These are phyloP conservation scores for Aspergillus saccharolyticus DNA, from an alignment of 495 filamentous ascomycete species.

Conservation along the genomic window DNA sequence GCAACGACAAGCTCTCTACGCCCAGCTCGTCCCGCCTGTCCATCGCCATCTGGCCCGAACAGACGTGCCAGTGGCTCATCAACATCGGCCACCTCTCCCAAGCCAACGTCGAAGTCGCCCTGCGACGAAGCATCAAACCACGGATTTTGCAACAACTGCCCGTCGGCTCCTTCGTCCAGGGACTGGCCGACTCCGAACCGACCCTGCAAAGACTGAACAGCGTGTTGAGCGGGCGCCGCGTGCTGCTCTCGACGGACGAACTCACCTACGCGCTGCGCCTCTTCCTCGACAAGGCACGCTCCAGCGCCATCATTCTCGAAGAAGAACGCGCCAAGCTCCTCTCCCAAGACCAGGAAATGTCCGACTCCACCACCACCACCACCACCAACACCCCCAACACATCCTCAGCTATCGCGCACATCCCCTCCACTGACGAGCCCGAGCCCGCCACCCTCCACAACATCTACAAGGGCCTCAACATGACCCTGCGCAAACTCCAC, in stretches of 20 bases:
- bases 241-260: conserved; percentile 42
- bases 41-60: conserved; percentile 46
- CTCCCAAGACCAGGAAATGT: conserved; percentile 6
- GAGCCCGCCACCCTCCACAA: conserved; percentile 22
- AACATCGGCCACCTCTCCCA: conserved; percentile 56
- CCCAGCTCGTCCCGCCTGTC: conserved; percentile 35
- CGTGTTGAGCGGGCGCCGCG: conserved; percentile 44
- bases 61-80: conserved; percentile 56
- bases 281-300: conserved; percentile 35
- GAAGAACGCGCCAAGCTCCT: conserved; percentile 29
- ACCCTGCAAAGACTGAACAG: conserved; percentile 54
- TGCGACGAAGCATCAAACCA: conserved; percentile 49
- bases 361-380: conserved; percentile 8
- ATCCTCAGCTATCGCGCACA: neutral
- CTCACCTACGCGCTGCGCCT: conserved; percentile 36
- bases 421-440: neutral
- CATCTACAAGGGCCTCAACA: conserved; percentile 39
- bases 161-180: conserved; percentile 53
- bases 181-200: conserved; percentile 56
- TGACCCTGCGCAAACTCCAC: conserved; percentile 58
- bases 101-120: conserved; percentile 53
- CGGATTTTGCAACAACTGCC: conserved; percentile 40
- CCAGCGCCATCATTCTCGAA: conserved; percentile 27
- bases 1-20: conserved; percentile 19
- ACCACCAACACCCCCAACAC: conserved; percentile 2